These are phyloP conservation scores for Botrytis pseudocinerea DNA, from an alignment of 2,329 filamentous ascomycete genomes.

Conservation along the genomic window DNA sequence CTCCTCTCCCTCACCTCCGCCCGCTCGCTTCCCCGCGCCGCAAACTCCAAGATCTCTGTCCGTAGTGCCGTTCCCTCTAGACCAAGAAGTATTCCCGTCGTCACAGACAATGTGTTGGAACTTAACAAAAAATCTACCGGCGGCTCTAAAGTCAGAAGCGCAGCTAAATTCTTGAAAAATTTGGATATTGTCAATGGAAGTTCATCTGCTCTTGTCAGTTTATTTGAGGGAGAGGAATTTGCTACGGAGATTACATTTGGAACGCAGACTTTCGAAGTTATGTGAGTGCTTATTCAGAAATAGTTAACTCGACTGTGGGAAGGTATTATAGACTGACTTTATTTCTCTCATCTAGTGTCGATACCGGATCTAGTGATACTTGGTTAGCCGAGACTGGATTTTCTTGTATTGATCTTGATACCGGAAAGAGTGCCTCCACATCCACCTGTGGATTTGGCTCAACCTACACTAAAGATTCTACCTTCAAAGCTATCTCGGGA, in stretches of 20 bases:
- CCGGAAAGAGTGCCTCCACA: constrained; percentile 11
- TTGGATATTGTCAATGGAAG: constrained; percentile 11
- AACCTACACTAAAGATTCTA: constrained; percentile 32
- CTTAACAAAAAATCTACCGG: not conserved
- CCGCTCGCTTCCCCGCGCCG: not conserved
- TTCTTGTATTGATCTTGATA: constrained; percentile 41
- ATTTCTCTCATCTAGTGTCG: constrained; percentile 41
- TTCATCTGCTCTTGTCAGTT: constrained; percentile 8
- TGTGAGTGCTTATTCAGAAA: not conserved
- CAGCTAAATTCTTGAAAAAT: constrained; percentile 10
- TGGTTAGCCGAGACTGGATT: constrained; percentile 45
- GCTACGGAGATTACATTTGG: constrained; percentile 37
- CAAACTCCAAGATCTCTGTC: not conserved
- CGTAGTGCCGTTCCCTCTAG: not conserved
- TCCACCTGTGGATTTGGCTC: constrained; percentile 27
- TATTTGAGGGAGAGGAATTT: constrained; percentile 18
- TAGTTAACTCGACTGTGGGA: not conserved
- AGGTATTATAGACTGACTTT: not conserved
- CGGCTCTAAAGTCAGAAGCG: constrained; percentile 14
- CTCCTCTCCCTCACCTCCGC: constrained; percentile 12
- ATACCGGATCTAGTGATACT: constrained; percentile 51
- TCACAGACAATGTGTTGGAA: constrained; percentile 19
- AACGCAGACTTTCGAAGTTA: constrained; percentile 39
- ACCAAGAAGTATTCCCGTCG: constrained; percentile 2
- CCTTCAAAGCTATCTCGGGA: constrained; percentile 43